These are phyloP conservation scores for Saccharomycopsis fodiens DNA, from an alignment of 805 yeast genomes.

Conservation along the genomic window DNA sequence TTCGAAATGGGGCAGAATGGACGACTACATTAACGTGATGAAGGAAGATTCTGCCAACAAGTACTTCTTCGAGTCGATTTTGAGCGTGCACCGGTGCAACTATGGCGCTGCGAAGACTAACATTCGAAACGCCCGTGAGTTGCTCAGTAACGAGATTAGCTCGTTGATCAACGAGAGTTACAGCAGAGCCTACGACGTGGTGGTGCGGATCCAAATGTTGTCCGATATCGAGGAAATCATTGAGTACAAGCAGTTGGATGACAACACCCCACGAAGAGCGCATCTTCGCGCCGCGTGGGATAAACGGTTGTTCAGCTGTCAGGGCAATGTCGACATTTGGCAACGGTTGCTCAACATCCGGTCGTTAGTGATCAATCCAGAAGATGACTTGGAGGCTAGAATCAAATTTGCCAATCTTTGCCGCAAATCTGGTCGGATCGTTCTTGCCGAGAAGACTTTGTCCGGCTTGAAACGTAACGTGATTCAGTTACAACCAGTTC, in stretches of 20 bases:
- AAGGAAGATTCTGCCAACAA: conserved; percentile 88
- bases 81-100: conserved; percentile 77
- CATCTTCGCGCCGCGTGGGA: conserved; percentile 91
- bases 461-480: conserved; percentile 45
- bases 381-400: conserved; percentile 97
- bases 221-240: conserved; percentile 96
- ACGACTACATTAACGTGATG: conserved; percentile 82
- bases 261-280: conserved; percentile 69
- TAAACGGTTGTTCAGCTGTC: conserved; percentile 85
- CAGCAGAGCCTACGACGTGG: conserved; percentile 93
- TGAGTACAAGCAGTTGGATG: conserved; percentile 77
- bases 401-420: conserved; percentile 95
- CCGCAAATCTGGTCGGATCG: conserved; percentile 86
- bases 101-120: conserved; percentile 75
- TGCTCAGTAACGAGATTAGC: conserved; percentile 85
- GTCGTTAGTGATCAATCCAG: conserved; percentile 87
- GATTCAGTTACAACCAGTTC: conserved; percentile 13
- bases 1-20: conserved; percentile 96
- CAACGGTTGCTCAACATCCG: conserved; percentile 90
- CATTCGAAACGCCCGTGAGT: conserved; percentile 77
- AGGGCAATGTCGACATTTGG: conserved; percentile 98
- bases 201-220: conserved; percentile 93
- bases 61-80: conserved; percentile 88
- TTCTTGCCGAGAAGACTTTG: conserved; percentile 86
- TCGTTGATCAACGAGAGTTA: conserved; percentile 94